Evolutionary conservation across 208 protist genomes (phyloP).

Genomic region (Trypanosoma cruzi): DNA sequence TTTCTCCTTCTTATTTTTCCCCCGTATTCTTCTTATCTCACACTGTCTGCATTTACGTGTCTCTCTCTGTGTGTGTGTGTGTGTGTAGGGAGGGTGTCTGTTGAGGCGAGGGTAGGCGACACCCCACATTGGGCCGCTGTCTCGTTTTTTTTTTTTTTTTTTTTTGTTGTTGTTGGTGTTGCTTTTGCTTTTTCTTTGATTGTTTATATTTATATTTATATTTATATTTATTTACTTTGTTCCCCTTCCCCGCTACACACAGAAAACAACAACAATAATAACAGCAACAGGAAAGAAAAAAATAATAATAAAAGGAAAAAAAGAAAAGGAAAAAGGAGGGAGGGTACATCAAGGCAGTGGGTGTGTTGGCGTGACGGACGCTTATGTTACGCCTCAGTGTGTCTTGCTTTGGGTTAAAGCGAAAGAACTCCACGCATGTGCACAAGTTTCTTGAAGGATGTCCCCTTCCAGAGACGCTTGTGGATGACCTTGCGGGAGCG

Average conservation of each 20-base stretch:
- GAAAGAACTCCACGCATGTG: constrained; percentile 39
- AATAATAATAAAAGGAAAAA: neutral
- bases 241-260: neutral
- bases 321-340: constrained; percentile 4
- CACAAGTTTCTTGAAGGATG: constrained; percentile 81
- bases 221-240: neutral
- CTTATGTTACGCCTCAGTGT: constrained; percentile 22
- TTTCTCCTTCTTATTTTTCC: no score
- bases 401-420: constrained; percentile 30
- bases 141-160: constrained; percentile 27
- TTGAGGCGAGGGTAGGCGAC: no score
- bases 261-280: neutral
- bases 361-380: neutral
- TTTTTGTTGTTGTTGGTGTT: constrained; percentile 1
- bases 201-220: constrained; percentile 9
- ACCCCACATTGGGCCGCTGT: no score
- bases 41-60: no score
- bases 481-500: constrained; percentile 82
- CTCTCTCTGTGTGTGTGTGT: no score
- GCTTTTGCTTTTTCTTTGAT: constrained; percentile 13
- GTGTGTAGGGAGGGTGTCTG: no score
- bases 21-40: no score
- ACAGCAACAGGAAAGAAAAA: neutral
- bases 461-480: constrained; percentile 46
- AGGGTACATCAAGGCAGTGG: neutral